These are phyloP conservation scores for Dactylis glomerata DNA, from an alignment of 176 grass and related monocot species.

Conservation along the genomic window DNA sequence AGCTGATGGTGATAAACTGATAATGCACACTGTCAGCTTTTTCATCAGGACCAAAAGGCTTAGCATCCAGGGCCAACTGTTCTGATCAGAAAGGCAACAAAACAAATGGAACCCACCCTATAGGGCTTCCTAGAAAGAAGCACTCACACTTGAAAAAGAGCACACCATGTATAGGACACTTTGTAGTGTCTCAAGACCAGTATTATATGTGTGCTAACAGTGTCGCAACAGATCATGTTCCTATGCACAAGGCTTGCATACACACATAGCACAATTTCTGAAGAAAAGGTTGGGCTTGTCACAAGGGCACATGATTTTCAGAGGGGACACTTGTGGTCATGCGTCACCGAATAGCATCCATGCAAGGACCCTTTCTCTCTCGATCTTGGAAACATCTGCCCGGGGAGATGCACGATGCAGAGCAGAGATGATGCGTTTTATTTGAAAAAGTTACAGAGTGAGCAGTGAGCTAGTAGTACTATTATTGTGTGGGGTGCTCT, in stretches of 20 bases:
- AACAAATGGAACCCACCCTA: constrained; percentile 9
- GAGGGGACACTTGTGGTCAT: constrained; percentile 44
- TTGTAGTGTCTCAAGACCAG: constrained; percentile 5
- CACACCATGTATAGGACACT: constrained; percentile 23
- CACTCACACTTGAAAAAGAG: constrained; percentile 6
- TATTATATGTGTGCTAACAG: constrained; percentile 24
- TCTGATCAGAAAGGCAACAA: constrained; percentile 21
- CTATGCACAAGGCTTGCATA: neutral
- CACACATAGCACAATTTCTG: neutral
- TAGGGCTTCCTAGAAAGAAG: constrained; percentile 22
- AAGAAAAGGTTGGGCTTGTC: constrained; percentile 9
- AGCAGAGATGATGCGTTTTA: neutral
- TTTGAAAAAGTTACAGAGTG: constrained; percentile 10
- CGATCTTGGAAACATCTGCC: constrained; percentile 42
- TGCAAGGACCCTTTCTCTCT: constrained; percentile 36
- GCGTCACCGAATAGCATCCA: constrained; percentile 8
- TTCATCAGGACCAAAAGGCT: constrained; percentile 18
- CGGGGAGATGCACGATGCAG: constrained; percentile 25
- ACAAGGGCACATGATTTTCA: constrained; percentile 35
- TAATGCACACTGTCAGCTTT: constrained; percentile 25
- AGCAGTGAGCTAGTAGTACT: neutral
- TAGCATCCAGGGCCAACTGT: constrained; percentile 5
- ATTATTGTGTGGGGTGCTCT: constrained; percentile 25
- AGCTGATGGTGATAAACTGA: constrained; percentile 18
- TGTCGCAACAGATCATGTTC: constrained; percentile 17